Evolutionary conservation across 495 filamentous ascomycete species (phyloP).

Genomic region (Letharia columbiana): DNA sequence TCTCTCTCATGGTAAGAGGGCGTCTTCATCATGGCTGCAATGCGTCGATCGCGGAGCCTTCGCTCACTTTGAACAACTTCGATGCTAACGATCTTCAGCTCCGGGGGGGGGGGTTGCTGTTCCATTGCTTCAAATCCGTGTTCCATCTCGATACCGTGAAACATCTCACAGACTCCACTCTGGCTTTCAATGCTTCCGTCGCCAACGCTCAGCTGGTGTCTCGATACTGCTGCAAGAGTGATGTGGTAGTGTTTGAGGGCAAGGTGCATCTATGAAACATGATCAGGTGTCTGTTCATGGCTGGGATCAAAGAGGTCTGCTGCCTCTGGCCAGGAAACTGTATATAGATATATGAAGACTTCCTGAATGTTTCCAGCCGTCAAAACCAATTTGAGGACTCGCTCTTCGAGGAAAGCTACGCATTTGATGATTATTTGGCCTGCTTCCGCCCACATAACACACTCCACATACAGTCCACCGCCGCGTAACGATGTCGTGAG

Average conservation of each 20-base stretch:
- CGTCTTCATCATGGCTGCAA: neutral
- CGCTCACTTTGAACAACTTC: neutral
- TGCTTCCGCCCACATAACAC: neutral
- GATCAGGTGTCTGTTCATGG: neutral
- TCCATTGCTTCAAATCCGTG: neutral
- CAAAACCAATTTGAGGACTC: neutral
- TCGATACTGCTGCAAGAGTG: neutral
- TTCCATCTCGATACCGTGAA: neutral
- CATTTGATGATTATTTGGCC: neutral
- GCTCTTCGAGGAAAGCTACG: neutral
- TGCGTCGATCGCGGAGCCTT: neutral
- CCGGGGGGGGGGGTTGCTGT: neutral
- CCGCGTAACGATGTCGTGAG: neutral
- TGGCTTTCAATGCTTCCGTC: neutral
- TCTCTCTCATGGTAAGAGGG: neutral
- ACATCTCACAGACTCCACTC: neutral
- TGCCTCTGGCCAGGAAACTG: neutral
- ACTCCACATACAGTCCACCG: neutral
- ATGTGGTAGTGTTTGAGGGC: slow-evolving; percentile 1
- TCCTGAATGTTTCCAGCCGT: neutral
- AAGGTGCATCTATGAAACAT: neutral
- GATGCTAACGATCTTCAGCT: neutral
- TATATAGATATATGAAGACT: neutral
- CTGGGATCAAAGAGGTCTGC: neutral
- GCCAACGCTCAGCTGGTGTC: neutral